Conservation (phyloP, 768 basidiomycete genomes). For the Podaxis sp. region DNA sequence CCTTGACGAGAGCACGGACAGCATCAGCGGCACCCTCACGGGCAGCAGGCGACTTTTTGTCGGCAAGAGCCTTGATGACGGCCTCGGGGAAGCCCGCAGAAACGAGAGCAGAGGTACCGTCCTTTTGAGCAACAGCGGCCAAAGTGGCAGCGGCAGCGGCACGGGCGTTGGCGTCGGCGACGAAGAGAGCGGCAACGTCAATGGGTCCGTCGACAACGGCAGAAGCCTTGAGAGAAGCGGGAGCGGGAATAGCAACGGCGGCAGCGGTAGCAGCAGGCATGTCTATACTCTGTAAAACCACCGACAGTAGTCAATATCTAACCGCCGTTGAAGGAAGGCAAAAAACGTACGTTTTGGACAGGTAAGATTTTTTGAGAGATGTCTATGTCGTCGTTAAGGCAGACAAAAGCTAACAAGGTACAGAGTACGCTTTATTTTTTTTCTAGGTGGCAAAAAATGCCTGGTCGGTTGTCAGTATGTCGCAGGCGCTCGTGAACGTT, state of each 20-base stretch:
- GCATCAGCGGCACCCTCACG: slow-evolving; percentile 85
- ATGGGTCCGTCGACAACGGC: slow-evolving; percentile 51
- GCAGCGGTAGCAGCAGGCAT: slow-evolving; percentile 82
- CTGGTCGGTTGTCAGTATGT: slow-evolving; percentile 17
- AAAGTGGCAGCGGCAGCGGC: slow-evolving; percentile 66
- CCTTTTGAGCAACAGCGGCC: slow-evolving; percentile 74
- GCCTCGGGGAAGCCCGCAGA: slow-evolving; percentile 69
- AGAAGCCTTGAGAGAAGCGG: slow-evolving; percentile 69
- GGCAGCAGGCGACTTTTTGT: slow-evolving; percentile 92
- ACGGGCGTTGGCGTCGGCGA: slow-evolving; percentile 80
- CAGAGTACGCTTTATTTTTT: slow-evolving; percentile 65
- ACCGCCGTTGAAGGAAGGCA: neutral
- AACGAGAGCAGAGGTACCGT: slow-evolving; percentile 74
- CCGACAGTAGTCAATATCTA: neutral
- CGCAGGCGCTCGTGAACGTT: neutral
- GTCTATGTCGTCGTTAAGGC: slow-evolving; percentile 39
- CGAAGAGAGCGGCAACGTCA: slow-evolving; percentile 75
- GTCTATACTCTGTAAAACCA: slow-evolving; percentile 29
- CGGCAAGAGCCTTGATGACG: slow-evolving; percentile 77
- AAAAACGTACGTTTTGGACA: slow-evolving; percentile 34
- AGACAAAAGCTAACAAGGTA: slow-evolving; percentile 52
- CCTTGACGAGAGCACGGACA: slow-evolving; percentile 58
- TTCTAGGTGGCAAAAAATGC: slow-evolving; percentile 31
- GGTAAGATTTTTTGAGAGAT: slow-evolving; percentile 28
- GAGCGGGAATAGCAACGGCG: slow-evolving; percentile 51